These are phyloP conservation scores for Fusarium gaditjirri DNA, from an alignment of 2,329 filamentous ascomycete genomes.

Conservation along the genomic window DNA sequence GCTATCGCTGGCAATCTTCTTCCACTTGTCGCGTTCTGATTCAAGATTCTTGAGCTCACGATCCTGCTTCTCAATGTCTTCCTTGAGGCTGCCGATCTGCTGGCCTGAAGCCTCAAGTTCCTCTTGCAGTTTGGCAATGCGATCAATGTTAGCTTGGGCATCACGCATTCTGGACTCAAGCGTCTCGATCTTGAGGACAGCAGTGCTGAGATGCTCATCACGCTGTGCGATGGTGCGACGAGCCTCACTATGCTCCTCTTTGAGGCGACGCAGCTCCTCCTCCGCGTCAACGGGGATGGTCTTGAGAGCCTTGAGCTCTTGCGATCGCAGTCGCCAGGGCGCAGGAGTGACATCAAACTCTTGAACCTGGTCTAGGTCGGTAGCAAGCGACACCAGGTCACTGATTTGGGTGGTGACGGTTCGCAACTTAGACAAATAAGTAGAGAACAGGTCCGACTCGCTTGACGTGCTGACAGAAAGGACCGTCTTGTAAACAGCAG, in stretches of 20 bases:
- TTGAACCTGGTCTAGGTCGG: slow-evolving; percentile 76
- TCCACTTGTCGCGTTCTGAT: slow-evolving; percentile 75
- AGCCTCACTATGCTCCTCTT: slow-evolving; percentile 82
- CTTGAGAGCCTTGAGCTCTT: slow-evolving; percentile 85
- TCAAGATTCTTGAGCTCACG: slow-evolving; percentile 73
- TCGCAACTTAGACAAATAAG: slow-evolving; percentile 74
- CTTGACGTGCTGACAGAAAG: slow-evolving; percentile 60
- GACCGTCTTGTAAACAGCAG: slow-evolving; percentile 66
- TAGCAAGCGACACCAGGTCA: slow-evolving; percentile 76
- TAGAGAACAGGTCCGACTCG: slow-evolving; percentile 76
- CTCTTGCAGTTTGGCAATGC: slow-evolving; percentile 72
- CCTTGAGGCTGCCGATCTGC: slow-evolving; percentile 64
- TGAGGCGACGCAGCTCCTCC: slow-evolving; percentile 82
- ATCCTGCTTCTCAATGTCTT: slow-evolving; percentile 74
- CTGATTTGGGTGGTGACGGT: slow-evolving; percentile 71
- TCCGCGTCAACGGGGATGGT: slow-evolving; percentile 83
- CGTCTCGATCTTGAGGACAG: slow-evolving; percentile 92
- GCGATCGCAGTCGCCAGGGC: slow-evolving; percentile 86
- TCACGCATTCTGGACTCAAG: slow-evolving; percentile 89
- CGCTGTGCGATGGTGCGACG: slow-evolving; percentile 76
- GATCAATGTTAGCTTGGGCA: slow-evolving; percentile 78
- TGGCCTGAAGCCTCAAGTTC: slow-evolving; percentile 65
- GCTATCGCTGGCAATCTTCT: slow-evolving; percentile 74
- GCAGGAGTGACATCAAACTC: slow-evolving; percentile 81
- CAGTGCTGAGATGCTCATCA: slow-evolving; percentile 86